Evolutionary conservation across 2,329 filamentous ascomycete genomes (phyloP).

Genomic region (Colletotrichum chrysophilum): DNA sequence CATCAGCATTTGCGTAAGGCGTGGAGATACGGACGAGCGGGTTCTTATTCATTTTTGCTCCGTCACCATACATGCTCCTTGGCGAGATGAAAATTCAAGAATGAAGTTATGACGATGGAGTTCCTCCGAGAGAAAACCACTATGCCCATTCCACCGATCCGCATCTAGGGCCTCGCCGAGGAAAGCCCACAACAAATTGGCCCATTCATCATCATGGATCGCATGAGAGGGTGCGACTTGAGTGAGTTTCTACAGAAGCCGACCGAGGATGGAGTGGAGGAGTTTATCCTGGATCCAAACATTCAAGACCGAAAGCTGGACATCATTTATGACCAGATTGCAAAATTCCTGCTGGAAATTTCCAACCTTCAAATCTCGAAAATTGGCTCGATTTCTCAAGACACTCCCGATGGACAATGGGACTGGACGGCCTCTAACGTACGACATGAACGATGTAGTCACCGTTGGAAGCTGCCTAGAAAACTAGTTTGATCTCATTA

Average conservation of each 20-base stretch:
- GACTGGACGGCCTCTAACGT: conserved; percentile 38
- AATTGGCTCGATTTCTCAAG: conserved; percentile 39
- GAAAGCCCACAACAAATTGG: conserved; percentile 34
- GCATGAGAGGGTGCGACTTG: conserved; percentile 28
- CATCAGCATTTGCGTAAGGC: conserved; percentile 27
- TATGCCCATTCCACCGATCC: conserved; percentile 33
- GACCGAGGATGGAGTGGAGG: conserved; percentile 25
- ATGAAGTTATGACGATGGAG: conserved; percentile 31
- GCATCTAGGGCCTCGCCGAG: conserved; percentile 29
- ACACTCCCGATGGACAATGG: conserved; percentile 29
- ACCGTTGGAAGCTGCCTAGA: conserved; percentile 34
- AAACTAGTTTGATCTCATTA: conserved; percentile 29
- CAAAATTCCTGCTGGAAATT: conserved; percentile 31
- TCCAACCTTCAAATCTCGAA: conserved; percentile 32
- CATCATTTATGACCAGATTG: conserved; percentile 28
- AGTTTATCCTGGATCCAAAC: conserved; percentile 20
- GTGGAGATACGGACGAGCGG: conserved; percentile 23
- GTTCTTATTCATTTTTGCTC: conserved; percentile 32
- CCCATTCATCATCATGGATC: conserved; percentile 39
- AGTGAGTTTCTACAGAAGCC: conserved; percentile 29
- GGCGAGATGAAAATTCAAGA: conserved; percentile 36
- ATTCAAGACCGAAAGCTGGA: conserved; percentile 26
- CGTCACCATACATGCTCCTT: conserved; percentile 24
- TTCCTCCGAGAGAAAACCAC: conserved; percentile 31
- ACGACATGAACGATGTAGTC: conserved; percentile 43